Evolutionary conservation across 345 rosid species (phyloP).

Genomic region (Populus simonii): DNA sequence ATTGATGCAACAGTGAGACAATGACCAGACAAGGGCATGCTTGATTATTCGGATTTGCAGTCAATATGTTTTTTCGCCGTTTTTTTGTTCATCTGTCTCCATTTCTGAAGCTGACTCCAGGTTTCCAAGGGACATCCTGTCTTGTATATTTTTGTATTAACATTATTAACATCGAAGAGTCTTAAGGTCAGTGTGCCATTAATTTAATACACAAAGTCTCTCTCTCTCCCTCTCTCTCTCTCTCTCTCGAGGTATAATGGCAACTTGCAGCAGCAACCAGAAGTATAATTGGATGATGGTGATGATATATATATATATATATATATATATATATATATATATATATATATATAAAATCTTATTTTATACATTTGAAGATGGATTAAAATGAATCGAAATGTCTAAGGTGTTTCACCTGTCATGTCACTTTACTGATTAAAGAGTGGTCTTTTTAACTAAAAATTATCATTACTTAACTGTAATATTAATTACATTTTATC

Average conservation of each 20-base stretch:
- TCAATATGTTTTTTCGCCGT: not conserved
- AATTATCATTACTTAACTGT: too few species aligned
- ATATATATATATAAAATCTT: too few species aligned
- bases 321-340: too few species aligned
- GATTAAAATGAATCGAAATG: too few species aligned
- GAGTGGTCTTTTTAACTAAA: too few species aligned
- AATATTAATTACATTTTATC: too few species aligned
- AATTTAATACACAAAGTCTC: not conserved
- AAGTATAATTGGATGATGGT: not conserved
- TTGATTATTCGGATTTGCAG: not conserved
- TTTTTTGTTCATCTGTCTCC: not conserved
- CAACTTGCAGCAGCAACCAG: not conserved
- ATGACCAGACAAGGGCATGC: not conserved
- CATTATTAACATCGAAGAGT: not conserved
- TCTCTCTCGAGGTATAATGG: not conserved
- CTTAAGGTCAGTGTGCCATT: not conserved
- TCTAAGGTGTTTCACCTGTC: too few species aligned
- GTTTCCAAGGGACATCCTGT: not conserved
- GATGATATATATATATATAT: too few species aligned
- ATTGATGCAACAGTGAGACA: not conserved
- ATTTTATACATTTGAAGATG: too few species aligned
- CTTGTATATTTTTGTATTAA: not conserved
- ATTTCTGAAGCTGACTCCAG: conserved; percentile 9
- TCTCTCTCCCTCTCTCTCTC: too few species aligned
- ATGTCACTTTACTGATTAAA: too few species aligned